Conservation (phyloP, 106 monocot species). For the Apostasia shenzhenica region DNA sequence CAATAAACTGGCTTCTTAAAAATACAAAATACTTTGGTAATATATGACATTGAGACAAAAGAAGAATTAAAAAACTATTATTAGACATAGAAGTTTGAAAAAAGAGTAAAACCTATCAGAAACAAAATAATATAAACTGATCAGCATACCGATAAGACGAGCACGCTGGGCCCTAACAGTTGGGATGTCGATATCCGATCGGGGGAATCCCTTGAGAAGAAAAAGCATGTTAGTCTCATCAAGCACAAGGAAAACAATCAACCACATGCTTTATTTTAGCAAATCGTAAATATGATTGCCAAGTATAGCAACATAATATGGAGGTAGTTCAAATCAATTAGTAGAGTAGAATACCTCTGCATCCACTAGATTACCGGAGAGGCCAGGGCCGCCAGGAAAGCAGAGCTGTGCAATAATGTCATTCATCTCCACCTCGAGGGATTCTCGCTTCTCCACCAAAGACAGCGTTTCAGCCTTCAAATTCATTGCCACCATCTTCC, state of each 20-base stretch:
- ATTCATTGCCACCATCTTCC: conserved; percentile 64
- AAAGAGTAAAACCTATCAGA: too few species aligned
- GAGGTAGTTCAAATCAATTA: not conserved
- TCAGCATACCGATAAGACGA: conserved; percentile 19
- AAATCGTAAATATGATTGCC: not conserved
- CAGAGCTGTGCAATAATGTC: conserved; percentile 48
- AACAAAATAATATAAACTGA: not conserved
- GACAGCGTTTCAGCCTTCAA: conserved; percentile 53
- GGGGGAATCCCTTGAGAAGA: conserved; percentile 22
- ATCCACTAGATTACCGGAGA: conserved; percentile 83
- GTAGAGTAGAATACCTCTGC: conserved; percentile 33
- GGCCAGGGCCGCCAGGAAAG: conserved; percentile 54
- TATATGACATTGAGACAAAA: too few species aligned
- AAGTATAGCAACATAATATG: not conserved
- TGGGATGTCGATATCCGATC: conserved; percentile 17
- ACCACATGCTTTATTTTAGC: not conserved
- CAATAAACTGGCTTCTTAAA: too few species aligned
- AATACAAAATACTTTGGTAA: too few species aligned
- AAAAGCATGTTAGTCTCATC: not conserved
- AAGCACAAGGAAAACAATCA: not conserved
- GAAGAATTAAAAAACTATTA: too few species aligned
- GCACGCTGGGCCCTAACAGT: conserved; percentile 13
- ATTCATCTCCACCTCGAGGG: conserved; percentile 58
- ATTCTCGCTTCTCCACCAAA: conserved; percentile 41
- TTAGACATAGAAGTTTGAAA: too few species aligned